phyloP scores from a whole-genome alignment of 2,329 filamentous ascomycete genomes.

The Paecilomyces variotii region DNA sequence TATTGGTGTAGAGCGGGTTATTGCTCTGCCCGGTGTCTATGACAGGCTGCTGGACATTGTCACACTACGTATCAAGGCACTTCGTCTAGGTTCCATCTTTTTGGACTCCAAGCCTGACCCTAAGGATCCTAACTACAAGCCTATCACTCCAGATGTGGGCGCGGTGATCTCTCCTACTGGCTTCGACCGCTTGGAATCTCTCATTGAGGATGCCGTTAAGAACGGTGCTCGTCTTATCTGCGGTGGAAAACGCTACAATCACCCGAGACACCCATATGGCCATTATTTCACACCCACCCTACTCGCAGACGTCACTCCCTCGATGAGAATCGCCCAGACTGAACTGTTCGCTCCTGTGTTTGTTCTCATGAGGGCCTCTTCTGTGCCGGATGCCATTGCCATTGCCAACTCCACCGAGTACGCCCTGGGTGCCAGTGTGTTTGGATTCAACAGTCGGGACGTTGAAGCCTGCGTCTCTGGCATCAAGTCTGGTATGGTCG shows the following conservation, averaged over 20 bases:
- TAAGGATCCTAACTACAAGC: conserved; percentile 10
- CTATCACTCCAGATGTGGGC: conserved; percentile 59
- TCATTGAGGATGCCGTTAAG: conserved; percentile 69
- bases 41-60: conserved; percentile 62
- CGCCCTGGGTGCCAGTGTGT: conserved; percentile 82
- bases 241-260: conserved; percentile 64
- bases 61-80: conserved; percentile 61
- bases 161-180: conserved; percentile 75
- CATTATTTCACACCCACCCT: conserved; percentile 93
- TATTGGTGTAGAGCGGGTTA: conserved; percentile 89
- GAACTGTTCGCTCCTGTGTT: conserved; percentile 94
- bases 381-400: conserved; percentile 58
- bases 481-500: conserved; percentile 79
- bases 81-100: conserved; percentile 68
- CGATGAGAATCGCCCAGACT: conserved; percentile 79
- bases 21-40: conserved; percentile 72
- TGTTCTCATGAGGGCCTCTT: conserved; percentile 66
- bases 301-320: conserved; percentile 75
- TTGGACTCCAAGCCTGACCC: conserved; percentile 32
- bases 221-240: conserved; percentile 73
- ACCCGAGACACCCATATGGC: conserved; percentile 66
- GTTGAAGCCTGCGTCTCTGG: conserved; percentile 58
- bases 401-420: conserved; percentile 81
- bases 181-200: conserved; percentile 66
- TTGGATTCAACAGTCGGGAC: conserved; percentile 59